These are phyloP conservation scores for Lichtheimia corymbifera DNA, from an alignment of 371 early-diverging fungal species.

Conservation along the genomic window DNA sequence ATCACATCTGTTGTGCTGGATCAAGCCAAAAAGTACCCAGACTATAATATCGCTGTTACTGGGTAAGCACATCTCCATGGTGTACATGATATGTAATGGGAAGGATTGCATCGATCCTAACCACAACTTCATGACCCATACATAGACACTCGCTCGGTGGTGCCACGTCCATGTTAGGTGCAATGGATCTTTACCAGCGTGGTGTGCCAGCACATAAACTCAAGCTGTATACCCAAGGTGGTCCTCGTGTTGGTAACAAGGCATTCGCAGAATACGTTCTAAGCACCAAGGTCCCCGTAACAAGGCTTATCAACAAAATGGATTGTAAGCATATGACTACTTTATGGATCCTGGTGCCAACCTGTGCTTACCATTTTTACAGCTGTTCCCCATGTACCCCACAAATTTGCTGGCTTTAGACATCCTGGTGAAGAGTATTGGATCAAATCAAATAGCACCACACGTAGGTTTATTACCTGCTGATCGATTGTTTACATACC, in stretches of 20 bases:
- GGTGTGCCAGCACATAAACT: conserved; percentile 7
- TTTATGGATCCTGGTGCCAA: not conserved
- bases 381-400: not conserved
- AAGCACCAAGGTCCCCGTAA: conserved; percentile 2
- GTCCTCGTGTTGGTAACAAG: conserved; percentile 16
- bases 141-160: conserved; percentile 19
- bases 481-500: not conserved
- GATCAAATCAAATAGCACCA: not conserved
- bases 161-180: conserved; percentile 8
- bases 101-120: not conserved
- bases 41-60: conserved; percentile 8
- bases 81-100: not conserved
- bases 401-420: not conserved
- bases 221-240: conserved; percentile 5
- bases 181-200: conserved; percentile 17
- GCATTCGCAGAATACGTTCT: conserved; percentile 13
- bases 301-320: conserved; percentile 10
- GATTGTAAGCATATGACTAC: conserved; percentile 15
- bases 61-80: conserved; percentile 7
- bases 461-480: not conserved
- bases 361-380: not conserved
- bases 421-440: conserved; percentile 3
- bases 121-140: not conserved
- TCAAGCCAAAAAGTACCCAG: conserved; percentile 10
- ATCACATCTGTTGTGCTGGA: conserved; percentile 8